Conservation (phyloP, 2,329 filamentous ascomycete species). For the Cladorrhinum sp. region DNA sequence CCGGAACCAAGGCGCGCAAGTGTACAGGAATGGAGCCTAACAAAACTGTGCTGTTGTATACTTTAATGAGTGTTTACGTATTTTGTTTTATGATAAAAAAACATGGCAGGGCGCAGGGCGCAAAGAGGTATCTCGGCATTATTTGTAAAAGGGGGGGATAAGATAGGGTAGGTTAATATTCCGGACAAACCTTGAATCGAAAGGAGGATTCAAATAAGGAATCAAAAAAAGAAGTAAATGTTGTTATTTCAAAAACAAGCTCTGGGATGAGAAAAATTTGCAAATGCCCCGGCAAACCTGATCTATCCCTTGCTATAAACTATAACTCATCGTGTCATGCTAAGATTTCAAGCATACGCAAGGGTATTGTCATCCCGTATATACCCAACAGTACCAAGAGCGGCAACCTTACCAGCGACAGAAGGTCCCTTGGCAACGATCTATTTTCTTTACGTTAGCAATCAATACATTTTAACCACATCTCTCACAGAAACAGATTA, state of each 20-base stretch:
- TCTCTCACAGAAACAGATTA: conserved; percentile 7
- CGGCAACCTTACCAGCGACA: conserved; percentile 65
- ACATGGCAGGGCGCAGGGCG: conserved; percentile 17
- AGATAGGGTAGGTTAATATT: neutral
- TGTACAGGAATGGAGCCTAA: conserved; percentile 70
- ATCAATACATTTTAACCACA: neutral
- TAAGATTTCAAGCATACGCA: conserved; percentile 45
- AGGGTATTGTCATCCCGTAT: conserved; percentile 73
- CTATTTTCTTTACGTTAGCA: conserved; percentile 37
- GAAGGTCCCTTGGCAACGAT: conserved; percentile 70
- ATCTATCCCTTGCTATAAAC: neutral
- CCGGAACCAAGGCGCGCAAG: conserved; percentile 70
- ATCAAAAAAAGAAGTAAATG: neutral
- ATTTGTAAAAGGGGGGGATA: neutral
- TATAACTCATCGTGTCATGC: neutral
- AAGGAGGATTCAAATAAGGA: neutral
- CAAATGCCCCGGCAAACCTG: neutral
- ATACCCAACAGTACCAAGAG: conserved; percentile 60
- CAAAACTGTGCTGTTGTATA: neutral
- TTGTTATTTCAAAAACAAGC: neutral
- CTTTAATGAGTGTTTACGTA: neutral
- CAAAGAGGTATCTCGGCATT: neutral
- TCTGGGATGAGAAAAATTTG: neutral
- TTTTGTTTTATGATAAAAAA: conserved; percentile 3
- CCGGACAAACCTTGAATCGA: neutral